Evolutionary conservation across 2,329 filamentous ascomycete genomes (phyloP), one percentile per base, ranked within the genome.

Genomic region (Apiospora sp.): DNA sequence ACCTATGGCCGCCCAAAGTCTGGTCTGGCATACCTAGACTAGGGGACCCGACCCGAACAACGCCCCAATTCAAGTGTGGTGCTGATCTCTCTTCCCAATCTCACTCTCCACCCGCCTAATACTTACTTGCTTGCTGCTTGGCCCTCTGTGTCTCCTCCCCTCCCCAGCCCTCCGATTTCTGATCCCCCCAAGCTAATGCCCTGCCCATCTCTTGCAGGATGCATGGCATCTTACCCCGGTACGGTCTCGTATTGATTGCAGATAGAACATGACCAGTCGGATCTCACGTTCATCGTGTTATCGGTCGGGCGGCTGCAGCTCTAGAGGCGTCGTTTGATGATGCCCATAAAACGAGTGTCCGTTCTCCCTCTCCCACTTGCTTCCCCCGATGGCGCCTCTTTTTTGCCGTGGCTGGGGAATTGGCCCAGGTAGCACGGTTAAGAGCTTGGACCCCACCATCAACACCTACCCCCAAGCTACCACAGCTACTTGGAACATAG

Each of bases 171-270:
- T 34, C 34, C 58, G 58, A 64, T 64, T 64, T 64, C 58, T 54
- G 49, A 27, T 58, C 27, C 37, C 37, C 37, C 37, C n/a, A 22
- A 58, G 51, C 51, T 58, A 58, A 58, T 58, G 51, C 27, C 51
- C 51, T 58, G 51, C 27, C 51, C 51, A 61, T 61, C 30, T 61
- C 54, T 64, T 64, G 58, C 58, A 51, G 49, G 49, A n/a, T 64
- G 58, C 58, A 64, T 64, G 34, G 58, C 58, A 64, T 37, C 12
- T n/a, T 22, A 13, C 12, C 4, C 27, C 13, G 8, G 27, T 30
- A 61, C 27, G 27, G 54, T 64, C 58, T 64, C 58, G 58, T 64
- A 64, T 64, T 64, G 58, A 64, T 41, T 64, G 58, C 58, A 41
- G 58, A n/a, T 37, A 61, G 54, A 64, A 41, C 58, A 37, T 64